Base-by-base conservation (phyloP, 2,329 filamentous ascomycete genomes). In the Xylaria sp. region DNA sequence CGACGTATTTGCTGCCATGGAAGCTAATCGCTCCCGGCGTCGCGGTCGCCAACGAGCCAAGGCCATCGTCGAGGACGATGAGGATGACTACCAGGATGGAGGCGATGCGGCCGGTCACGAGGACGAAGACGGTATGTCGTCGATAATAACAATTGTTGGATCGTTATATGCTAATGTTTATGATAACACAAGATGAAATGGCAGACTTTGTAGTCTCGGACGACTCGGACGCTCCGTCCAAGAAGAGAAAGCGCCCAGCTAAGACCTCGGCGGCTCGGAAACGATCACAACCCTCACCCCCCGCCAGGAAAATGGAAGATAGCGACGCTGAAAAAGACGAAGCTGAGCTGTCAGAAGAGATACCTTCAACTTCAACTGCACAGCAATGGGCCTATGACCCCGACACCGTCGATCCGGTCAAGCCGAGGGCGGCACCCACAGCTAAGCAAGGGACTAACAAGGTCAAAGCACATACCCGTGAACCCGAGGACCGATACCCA, bases 201-300 rank as follows among this genome's bases (percentile, higher is more conserved):
- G 93, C 91, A 70, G 92, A 97, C 78, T 98, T 98, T 76, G 85
- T 98, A 28, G 94, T 92, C 4, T 90, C 92, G 0, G 94, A 98
- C 75, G 93, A 97, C 51, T 95, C 93, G 0, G 94, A 97, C 57
- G 92, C 90, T 20, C 77, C 85, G 28, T 84, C 91, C 0, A 92
- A 89, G 78, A 97, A 97, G 81, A 84, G 91, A 75, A 97, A 97
- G 81, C 86, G 91, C n/a, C 80, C 88, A 2, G 76, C 85, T 13
- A 87, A 88, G 76, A 70, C 84, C 15, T 77, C 82, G 18, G 77
- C 82, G 0, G 81, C 89, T 0, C 86, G 91, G 58, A 95, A 95
- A 78, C 86, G 88, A 75, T 83, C 89, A 8, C 86, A 88, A 63
- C 78, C 85, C 1, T 87, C 88, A 0, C 82, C 87, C 1, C 84